Percentiles rank a stretch among this genome's conserved stretches.
Conservation (phyloP, 768 basidiomycete genomes). For the Mycena galericulata region DNA sequence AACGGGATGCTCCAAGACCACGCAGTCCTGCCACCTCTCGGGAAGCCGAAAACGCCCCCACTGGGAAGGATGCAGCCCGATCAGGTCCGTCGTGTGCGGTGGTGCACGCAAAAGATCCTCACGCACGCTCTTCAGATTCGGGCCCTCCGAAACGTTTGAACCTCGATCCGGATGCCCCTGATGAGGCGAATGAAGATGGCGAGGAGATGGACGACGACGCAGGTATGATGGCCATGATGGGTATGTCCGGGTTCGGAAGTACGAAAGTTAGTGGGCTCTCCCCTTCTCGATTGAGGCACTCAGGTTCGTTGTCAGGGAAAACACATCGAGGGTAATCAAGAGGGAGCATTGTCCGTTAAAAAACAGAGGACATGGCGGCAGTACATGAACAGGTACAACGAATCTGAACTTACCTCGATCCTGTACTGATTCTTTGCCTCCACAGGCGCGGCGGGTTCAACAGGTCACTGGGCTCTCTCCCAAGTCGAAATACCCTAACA, state of each 20-base stretch:
- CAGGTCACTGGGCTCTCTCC: conserved; percentile 56
- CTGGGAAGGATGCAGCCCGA: conserved; percentile 33
- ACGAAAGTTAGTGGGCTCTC: conserved; percentile 75
- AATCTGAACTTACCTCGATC: neutral
- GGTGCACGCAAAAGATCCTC: conserved; percentile 16
- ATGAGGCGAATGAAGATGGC: conserved; percentile 53
- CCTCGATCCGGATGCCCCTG: conserved; percentile 56
- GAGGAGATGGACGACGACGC: conserved; percentile 75
- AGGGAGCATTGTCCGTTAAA: conserved; percentile 74
- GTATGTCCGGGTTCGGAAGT: conserved; percentile 85
- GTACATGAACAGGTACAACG: conserved; percentile 96
- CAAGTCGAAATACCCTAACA: conserved; percentile 28
- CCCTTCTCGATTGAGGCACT: neutral
- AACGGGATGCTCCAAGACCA: conserved; percentile 43
- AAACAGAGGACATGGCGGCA: conserved; percentile 94
- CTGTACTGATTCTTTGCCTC: conserved; percentile 23
- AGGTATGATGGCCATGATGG: conserved; percentile 93
- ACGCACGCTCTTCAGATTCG: conserved; percentile 20
- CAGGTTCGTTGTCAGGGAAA: conserved; percentile 66
- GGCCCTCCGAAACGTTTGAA: conserved; percentile 40
- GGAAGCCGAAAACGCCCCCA: conserved; percentile 39
- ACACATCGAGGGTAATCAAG: conserved; percentile 85
- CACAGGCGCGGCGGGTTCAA: conserved; percentile 87
- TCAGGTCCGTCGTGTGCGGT: conserved; percentile 25
- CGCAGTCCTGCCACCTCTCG: conserved; percentile 39